phyloP scores from a whole-genome alignment of 2,329 filamentous ascomycete genomes.

The Huntiella bhutanensis region DNA sequence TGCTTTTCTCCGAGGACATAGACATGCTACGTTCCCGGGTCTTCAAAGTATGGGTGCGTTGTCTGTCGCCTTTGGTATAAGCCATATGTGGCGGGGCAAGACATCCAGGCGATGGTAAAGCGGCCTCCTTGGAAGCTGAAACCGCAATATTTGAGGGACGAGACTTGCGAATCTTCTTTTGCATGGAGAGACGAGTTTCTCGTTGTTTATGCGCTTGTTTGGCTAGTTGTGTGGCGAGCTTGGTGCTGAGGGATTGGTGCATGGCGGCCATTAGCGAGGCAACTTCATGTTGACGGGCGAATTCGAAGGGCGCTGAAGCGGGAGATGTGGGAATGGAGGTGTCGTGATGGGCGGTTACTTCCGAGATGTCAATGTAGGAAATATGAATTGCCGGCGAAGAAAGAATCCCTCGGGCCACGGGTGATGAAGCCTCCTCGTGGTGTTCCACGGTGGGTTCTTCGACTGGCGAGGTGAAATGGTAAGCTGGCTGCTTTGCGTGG shows the following conservation, averaged over 20 bases:
- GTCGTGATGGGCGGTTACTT: background rate
- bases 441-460: conserved; percentile 4
- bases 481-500: background rate
- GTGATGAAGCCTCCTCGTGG: conserved; percentile 3
- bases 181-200: background rate
- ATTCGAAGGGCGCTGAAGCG: conserved; percentile 3
- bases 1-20: too few species aligned
- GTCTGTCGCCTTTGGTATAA: background rate
- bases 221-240: conserved; percentile 8
- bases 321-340: background rate
- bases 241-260: conserved; percentile 4
- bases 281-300: conserved; percentile 10
- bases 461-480: background rate
- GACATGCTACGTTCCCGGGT: too few species aligned
- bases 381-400: background rate
- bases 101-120: background rate
- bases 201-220: conserved; percentile 9
- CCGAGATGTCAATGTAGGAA: background rate
- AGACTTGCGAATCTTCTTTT: background rate
- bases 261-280: conserved; percentile 7
- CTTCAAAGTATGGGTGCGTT: too few species aligned
- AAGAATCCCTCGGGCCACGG: background rate
- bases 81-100: background rate
- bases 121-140: background rate
- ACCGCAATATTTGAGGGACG: background rate